Evolutionary conservation across 2,329 filamentous ascomycete genomes (phyloP).

Genomic region (Falciphora oryzae): DNA sequence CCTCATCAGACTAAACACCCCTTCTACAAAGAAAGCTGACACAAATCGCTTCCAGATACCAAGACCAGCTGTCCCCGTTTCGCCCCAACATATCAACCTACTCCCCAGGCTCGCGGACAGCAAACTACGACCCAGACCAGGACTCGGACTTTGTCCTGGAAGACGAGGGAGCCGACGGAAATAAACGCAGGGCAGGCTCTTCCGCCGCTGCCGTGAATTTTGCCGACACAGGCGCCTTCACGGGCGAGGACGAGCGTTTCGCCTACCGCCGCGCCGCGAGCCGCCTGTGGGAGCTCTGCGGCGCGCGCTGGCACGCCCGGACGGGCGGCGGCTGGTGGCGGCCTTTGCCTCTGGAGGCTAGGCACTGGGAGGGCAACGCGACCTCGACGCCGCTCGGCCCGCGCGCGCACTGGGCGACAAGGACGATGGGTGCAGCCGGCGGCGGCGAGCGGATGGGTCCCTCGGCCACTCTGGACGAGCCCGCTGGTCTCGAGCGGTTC

Average conservation of each 20-base stretch:
- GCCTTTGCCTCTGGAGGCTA: slow-evolving; percentile 54
- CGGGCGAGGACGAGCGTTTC: slow-evolving; percentile 76
- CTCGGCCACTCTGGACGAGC: slow-evolving; percentile 35
- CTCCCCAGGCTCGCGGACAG: slow-evolving; percentile 31
- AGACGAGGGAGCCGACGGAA: slow-evolving; percentile 14
- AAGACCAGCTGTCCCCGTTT: slow-evolving; percentile 71
- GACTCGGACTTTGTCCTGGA: slow-evolving; percentile 48
- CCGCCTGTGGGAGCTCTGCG: slow-evolving; percentile 78
- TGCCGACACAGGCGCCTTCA: slow-evolving; percentile 60
- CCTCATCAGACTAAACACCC: background rate
- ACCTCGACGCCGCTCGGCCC: slow-evolving; percentile 1
- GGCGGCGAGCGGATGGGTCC: slow-evolving; percentile 25
- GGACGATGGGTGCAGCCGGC: background rate
- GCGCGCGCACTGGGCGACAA: background rate
- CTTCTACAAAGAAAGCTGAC: background rate
- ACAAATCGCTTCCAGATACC: slow-evolving; percentile 41
- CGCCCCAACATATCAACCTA: slow-evolving; percentile 72
- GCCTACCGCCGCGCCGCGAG: slow-evolving; percentile 73
- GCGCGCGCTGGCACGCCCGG: slow-evolving; percentile 63
- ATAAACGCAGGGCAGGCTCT: background rate
- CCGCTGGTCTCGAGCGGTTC: slow-evolving; percentile 33
- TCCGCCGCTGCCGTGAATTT: slow-evolving; percentile 48
- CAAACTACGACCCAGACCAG: slow-evolving; percentile 49
- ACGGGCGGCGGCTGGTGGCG: slow-evolving; percentile 59
- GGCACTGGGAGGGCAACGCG: slow-evolving; percentile 56